A percentile compares a stretch with the other conserved stretches of the same genome.
These are phyloP conservation scores for Saposhnikovia divaricata DNA, from an alignment of 129 eudicot genomes.

Conservation along the genomic window DNA sequence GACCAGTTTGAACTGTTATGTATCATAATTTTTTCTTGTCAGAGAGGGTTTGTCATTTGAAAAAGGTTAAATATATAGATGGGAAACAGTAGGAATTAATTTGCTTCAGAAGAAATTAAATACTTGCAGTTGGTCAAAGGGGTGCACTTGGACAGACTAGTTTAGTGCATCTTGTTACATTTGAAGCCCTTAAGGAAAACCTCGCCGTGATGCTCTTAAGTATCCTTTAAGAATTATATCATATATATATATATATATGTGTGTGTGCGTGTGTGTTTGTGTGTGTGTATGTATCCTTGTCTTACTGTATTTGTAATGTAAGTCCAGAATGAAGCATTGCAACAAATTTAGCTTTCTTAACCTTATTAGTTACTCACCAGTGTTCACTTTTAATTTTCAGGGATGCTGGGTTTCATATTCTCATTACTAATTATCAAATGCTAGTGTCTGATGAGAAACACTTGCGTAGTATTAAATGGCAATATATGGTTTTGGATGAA, in stretches of 20 bases:
- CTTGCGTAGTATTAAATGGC: conserved; percentile 95
- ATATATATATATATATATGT: no score
- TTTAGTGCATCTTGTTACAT: neutral
- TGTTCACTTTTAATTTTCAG: conserved; percentile 29
- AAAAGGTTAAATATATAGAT: neutral
- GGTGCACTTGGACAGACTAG: neutral
- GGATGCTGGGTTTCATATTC: conserved; percentile 98
- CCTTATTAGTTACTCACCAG: conserved; percentile 8
- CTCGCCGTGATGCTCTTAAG: neutral
- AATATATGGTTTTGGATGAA: conserved; percentile 97
- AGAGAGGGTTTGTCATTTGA: neutral
- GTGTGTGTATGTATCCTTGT: neutral
- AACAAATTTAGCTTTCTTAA: neutral
- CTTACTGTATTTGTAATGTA: neutral
- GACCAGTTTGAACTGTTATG: neutral
- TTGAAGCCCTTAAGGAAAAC: neutral
- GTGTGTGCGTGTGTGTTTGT: no score
- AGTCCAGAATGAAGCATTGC: neutral
- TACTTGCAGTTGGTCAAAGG: neutral
- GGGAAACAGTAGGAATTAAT: neutral
- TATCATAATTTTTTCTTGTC: neutral
- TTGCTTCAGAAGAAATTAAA: neutral
- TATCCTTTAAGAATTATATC: neutral
- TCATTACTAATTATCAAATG: conserved; percentile 90
- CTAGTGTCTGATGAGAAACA: conserved; percentile 88